phyloP scores from a whole-genome alignment of 371 early-diverging fungal species.

The Phascolomyces articulosus region DNA sequence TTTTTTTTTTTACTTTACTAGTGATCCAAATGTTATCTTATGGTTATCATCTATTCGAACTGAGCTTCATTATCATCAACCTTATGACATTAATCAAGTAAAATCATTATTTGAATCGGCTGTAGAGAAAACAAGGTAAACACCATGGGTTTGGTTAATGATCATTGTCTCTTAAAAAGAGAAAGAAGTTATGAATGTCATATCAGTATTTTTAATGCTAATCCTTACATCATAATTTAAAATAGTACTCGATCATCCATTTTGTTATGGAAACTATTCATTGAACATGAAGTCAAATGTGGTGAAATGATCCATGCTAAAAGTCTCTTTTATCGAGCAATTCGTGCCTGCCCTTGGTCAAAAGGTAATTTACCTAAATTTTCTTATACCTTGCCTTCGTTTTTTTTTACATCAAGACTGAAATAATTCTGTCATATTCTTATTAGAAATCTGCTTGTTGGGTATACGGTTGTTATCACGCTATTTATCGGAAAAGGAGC shows the following conservation, averaged over 20 bases:
- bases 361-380: conserved; percentile 48
- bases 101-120: conserved; percentile 67
- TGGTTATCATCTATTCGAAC: conserved; percentile 66
- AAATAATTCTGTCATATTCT: background rate
- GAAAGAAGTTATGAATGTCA: too few relatives aligned
- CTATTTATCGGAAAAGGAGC: conserved; percentile 50
- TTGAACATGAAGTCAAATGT: conserved; percentile 58
- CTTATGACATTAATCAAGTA: conserved; percentile 56
- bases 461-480: conserved; percentile 47
- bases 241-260: conserved; percentile 51
- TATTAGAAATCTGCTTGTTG: conserved; percentile 56
- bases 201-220: too few relatives aligned
- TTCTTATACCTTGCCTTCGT: too few relatives aligned
- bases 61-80: conserved; percentile 63
- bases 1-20: too few relatives aligned
- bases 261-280: conserved; percentile 63
- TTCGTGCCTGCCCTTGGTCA: conserved; percentile 74
- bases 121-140: conserved; percentile 51
- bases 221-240: too few relatives aligned
- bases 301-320: conserved; percentile 45
- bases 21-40: conserved; percentile 56
- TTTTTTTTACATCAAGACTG: background rate
- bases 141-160: too few relatives aligned
- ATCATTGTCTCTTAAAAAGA: background rate
- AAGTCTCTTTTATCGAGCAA: conserved; percentile 57